These are phyloP conservation scores for Tetrahymena borealis DNA, from an alignment of 73 alveolate species.

Conservation along the genomic window DNA sequence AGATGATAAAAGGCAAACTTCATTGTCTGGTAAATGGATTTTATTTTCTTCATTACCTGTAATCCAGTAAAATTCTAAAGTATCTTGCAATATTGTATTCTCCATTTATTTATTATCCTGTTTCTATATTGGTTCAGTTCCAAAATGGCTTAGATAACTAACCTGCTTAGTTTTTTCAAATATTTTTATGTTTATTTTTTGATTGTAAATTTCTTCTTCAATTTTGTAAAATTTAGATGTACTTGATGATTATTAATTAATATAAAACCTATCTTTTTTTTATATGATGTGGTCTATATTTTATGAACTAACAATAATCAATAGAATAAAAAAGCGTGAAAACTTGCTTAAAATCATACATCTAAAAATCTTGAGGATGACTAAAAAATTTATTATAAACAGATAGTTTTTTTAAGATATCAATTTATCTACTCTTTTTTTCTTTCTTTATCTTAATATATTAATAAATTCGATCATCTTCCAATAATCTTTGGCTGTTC, in stretches of 20 bases:
- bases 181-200: background rate
- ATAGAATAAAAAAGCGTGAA: too few relatives aligned
- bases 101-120: too few relatives aligned
- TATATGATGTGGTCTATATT: too few relatives aligned
- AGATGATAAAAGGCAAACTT: background rate
- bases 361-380: background rate
- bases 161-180: background rate
- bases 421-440: background rate
- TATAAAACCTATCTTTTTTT: too few relatives aligned
- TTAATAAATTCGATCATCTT: too few relatives aligned
- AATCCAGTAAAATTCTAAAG: background rate
- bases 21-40: background rate
- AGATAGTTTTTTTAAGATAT: background rate
- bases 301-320: too few relatives aligned
- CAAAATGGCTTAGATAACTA: too few relatives aligned
- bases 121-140: too few relatives aligned
- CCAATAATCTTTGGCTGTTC: too few relatives aligned
- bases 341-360: too few relatives aligned
- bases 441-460: too few relatives aligned
- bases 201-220: background rate
- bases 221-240: background rate
- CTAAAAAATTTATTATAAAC: background rate
- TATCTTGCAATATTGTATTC: background rate
- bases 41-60: background rate
- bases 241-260: too few relatives aligned